phyloP scores from a whole-genome alignment of 768 basidiomycete genomes.

The Tricholoma sp. region DNA sequence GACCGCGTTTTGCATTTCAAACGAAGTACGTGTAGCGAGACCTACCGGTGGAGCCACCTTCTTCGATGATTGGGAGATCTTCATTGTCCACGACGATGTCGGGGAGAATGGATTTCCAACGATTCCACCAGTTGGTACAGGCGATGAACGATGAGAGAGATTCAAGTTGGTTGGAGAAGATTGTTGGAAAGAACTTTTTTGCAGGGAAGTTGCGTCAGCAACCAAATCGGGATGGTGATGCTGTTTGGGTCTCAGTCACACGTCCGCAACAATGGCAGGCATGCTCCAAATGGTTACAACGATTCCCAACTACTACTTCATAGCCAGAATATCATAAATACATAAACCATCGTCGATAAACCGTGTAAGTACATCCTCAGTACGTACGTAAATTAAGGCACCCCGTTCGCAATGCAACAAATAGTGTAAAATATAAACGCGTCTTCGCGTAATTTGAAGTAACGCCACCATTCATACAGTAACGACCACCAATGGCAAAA shows the following conservation, averaged over 20 bases:
- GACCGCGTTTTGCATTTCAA: slow-evolving; percentile 16
- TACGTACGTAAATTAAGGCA: no score
- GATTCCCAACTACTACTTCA: no score
- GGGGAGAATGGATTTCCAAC: slow-evolving; percentile 22
- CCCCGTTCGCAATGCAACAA: no score
- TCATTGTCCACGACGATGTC: slow-evolving; percentile 67
- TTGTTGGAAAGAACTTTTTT: slow-evolving; percentile 10
- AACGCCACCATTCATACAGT: neutral
- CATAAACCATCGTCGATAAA: no score
- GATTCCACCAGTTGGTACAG: slow-evolving; percentile 5
- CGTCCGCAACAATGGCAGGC: no score
- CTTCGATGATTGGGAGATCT: slow-evolving; percentile 84
- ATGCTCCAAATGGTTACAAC: no score
- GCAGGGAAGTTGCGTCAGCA: slow-evolving; percentile 22
- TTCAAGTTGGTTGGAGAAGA: slow-evolving; percentile 7
- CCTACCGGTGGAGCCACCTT: slow-evolving; percentile 73
- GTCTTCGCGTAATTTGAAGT: no score
- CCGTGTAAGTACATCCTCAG: no score
- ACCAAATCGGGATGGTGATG: slow-evolving; percentile 14
- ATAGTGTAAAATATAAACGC: no score
- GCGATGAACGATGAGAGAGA: neutral
- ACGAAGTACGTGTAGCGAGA: slow-evolving; percentile 16
- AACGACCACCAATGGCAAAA: slow-evolving; percentile 19
- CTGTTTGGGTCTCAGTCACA: neutral
- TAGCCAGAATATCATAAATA: no score